These are phyloP conservation scores for Botrytis sinoallii DNA, from an alignment of 2,329 filamentous ascomycete species.

Conservation along the genomic window DNA sequence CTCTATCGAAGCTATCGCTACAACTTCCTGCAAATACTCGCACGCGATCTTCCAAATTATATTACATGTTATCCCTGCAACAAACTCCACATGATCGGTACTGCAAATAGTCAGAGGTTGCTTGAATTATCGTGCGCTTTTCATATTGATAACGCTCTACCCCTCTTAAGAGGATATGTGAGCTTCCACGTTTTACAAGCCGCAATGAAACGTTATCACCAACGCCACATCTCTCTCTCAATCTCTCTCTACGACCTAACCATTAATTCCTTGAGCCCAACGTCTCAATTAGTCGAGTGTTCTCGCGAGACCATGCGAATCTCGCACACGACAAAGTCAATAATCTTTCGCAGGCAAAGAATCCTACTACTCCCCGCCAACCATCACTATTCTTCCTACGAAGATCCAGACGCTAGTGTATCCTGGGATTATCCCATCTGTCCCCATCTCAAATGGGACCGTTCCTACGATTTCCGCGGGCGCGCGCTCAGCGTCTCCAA, in stretches of 20 bases:
- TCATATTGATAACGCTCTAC: not conserved
- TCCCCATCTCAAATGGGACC: not conserved
- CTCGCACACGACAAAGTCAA: not conserved
- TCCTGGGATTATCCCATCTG: not conserved
- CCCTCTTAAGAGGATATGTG: no score
- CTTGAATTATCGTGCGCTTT: not conserved
- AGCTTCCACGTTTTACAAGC: not conserved
- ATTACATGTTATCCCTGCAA: not conserved
- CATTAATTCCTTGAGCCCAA: not conserved
- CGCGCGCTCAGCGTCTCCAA: not conserved
- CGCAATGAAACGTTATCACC: not conserved
- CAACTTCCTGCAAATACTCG: not conserved
- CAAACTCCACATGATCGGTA: not conserved
- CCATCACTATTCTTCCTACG: not conserved
- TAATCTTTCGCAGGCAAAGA: not conserved
- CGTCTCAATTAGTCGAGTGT: not conserved
- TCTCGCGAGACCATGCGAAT: not conserved
- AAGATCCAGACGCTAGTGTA: not conserved
- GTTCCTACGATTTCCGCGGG: not conserved
- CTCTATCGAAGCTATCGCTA: not conserved
- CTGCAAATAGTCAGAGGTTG: not conserved
- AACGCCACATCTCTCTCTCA: not conserved
- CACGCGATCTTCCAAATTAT: not conserved
- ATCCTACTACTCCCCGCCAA: not conserved
- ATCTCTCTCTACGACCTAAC: not conserved